phyloP scores from a whole-genome alignment of 495 filamentous ascomycete species.

The Neurospora pannonica region DNA sequence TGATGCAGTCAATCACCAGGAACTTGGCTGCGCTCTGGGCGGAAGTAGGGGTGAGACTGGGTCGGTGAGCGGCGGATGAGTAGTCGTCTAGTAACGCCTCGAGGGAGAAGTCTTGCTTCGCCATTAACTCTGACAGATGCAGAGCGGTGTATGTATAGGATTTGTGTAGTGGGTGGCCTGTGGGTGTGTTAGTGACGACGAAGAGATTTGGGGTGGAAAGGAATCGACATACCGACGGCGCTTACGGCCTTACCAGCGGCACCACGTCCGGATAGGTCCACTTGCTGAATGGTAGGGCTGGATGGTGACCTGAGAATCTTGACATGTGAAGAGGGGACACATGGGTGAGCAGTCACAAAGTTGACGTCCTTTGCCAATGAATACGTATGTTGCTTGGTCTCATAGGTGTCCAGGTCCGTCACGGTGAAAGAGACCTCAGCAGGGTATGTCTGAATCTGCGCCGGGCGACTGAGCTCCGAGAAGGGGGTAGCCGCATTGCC shows the following conservation, averaged over 20 bases:
- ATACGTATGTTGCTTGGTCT: slow-evolving; percentile 34
- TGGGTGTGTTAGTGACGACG: slow-evolving; percentile 7
- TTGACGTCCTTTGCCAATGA: slow-evolving; percentile 51
- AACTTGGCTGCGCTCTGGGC: slow-evolving; percentile 27
- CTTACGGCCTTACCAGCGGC: slow-evolving; percentile 31
- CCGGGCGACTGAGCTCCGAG: slow-evolving; percentile 22
- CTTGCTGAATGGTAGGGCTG: slow-evolving; percentile 42
- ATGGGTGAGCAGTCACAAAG: slow-evolving; percentile 58
- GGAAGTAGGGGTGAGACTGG: slow-evolving; percentile 16
- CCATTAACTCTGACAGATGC: slow-evolving; percentile 42
- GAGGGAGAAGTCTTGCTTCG: slow-evolving; percentile 28
- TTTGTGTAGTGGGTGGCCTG: slow-evolving; percentile 57
- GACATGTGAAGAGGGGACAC: slow-evolving; percentile 45
- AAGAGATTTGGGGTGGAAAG: not conserved
- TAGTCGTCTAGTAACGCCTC: slow-evolving; percentile 32
- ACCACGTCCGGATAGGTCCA: slow-evolving; percentile 35
- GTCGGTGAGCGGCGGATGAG: slow-evolving; percentile 18
- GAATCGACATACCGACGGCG: slow-evolving; percentile 25
- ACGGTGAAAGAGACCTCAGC: slow-evolving; percentile 46
- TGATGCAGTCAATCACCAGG: slow-evolving; percentile 47
- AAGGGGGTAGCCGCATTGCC: slow-evolving; percentile 24
- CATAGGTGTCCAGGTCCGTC: slow-evolving; percentile 23
- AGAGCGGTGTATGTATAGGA: slow-evolving; percentile 49
- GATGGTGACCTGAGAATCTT: slow-evolving; percentile 39
- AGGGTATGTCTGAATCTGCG: slow-evolving; percentile 36